phyloP scores from a whole-genome alignment of 331 rosid genomes.

The Erythrophleum ivorense region DNA sequence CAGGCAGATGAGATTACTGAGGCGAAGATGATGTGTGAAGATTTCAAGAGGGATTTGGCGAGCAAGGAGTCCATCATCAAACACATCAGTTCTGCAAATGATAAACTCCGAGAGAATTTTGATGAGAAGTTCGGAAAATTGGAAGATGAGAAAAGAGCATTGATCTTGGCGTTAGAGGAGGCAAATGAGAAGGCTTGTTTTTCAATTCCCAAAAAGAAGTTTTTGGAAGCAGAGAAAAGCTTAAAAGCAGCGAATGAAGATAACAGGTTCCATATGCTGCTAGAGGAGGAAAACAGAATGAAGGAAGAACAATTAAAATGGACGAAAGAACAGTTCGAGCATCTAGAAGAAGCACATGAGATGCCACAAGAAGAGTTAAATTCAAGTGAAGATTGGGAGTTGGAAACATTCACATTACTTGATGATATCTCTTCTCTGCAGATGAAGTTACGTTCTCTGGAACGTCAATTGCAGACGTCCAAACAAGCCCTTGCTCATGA shows the following conservation, averaged over 20 bases:
- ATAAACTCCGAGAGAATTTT: constrained; percentile 54
- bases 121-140: constrained; percentile 48
- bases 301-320: constrained; percentile 75
- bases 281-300: constrained; percentile 59
- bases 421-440: constrained; percentile 72
- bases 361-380: constrained; percentile 47
- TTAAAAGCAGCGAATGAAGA: constrained; percentile 42
- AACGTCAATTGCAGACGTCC: constrained; percentile 43
- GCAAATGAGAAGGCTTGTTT: constrained; percentile 59
- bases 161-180: constrained; percentile 63
- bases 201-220: constrained; percentile 50
- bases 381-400: constrained; percentile 64
- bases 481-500: constrained; percentile 39
- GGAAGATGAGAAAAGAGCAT: constrained; percentile 56
- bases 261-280: constrained; percentile 43
- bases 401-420: constrained; percentile 61
- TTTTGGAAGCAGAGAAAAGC: constrained; percentile 48
- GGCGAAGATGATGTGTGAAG: constrained; percentile 48
- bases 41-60: constrained; percentile 48
- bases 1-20: constrained; percentile 46
- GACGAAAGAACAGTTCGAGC: constrained; percentile 83
- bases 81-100: constrained; percentile 63
- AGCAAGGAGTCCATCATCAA: constrained; percentile 60
- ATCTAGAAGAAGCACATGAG: constrained; percentile 74
- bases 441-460: constrained; percentile 67